phyloP scores from a whole-genome alignment of 768 basidiomycete species.

The Butyriboletus loyo region DNA sequence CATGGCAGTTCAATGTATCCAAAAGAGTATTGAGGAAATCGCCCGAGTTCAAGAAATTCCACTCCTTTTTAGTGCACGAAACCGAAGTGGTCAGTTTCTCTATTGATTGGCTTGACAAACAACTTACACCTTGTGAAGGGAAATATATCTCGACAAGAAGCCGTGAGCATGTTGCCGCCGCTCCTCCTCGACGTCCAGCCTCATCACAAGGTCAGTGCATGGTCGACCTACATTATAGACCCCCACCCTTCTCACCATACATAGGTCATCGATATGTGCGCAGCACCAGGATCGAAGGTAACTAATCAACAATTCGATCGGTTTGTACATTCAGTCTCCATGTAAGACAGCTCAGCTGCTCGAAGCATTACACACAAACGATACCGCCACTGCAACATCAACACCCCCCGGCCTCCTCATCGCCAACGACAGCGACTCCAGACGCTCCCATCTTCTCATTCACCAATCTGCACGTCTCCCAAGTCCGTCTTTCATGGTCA shows the following conservation, averaged over 20 bases:
- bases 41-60: conserved; percentile 90
- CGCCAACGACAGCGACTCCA: conserved; percentile 94
- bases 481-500: conserved; percentile 89
- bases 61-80: conserved; percentile 94
- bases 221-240: neutral
- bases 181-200: conserved; percentile 93
- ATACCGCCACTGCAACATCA: conserved; percentile 58
- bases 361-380: conserved; percentile 87
- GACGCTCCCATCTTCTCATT: conserved; percentile 92
- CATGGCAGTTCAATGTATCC: conserved; percentile 93
- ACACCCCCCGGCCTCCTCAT: conserved; percentile 84
- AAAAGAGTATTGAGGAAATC: conserved; percentile 86
- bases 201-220: conserved; percentile 67
- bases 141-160: conserved; percentile 94
- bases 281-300: conserved; percentile 96
- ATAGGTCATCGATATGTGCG: conserved; percentile 95
- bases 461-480: conserved; percentile 96
- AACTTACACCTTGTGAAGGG: conserved; percentile 50
- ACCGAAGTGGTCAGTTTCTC: conserved; percentile 83
- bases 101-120: neutral
- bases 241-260: neutral
- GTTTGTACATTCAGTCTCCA: neutral
- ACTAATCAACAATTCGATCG: neutral
- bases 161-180: conserved; percentile 99
- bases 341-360: conserved; percentile 88